A percentile compares a stretch with the other conserved stretches of the same genome.
Conservation (phyloP, 139 green algal genomes). For the Limnomonas spitsbergensis region DNA sequence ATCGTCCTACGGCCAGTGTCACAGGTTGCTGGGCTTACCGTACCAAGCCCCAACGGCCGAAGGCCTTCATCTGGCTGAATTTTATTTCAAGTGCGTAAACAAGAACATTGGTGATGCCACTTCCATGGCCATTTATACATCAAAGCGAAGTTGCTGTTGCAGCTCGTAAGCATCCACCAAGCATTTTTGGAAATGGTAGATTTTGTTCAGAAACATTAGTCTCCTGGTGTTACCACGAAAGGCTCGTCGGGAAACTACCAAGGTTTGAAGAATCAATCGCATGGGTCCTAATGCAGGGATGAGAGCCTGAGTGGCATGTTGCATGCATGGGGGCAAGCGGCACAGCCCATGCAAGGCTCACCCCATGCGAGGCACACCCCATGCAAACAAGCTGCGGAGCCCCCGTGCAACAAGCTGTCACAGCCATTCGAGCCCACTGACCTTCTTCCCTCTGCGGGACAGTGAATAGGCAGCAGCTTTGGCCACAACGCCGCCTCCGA, state of each 20-base stretch:
- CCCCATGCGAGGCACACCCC: background rate
- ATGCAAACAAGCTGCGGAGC: background rate
- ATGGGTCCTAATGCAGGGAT: background rate
- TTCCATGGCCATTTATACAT: too few species aligned
- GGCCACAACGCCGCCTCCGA: conserved; percentile 28
- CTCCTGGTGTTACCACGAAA: too few species aligned
- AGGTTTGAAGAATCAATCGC: background rate
- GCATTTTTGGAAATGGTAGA: too few species aligned
- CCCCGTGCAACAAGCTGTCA: background rate
- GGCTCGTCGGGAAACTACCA: too few species aligned
- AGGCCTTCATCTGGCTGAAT: too few species aligned
- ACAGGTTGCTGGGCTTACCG: background rate
- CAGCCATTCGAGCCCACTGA: background rate
- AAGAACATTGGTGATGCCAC: too few species aligned
- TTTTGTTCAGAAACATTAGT: too few species aligned
- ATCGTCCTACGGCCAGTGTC: background rate
- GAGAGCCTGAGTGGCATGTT: background rate
- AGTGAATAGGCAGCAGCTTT: conserved; percentile 32
- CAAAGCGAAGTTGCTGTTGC: too few species aligned
- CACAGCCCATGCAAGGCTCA: background rate
- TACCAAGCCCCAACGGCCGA: background rate
- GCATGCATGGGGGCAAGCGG: background rate
- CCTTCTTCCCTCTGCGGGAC: conserved; percentile 40
- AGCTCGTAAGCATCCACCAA: too few species aligned
- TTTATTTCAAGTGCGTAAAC: too few species aligned